Evolutionary conservation across 495 filamentous ascomycete species (phyloP).

Genomic region (Xylaria grammica): DNA sequence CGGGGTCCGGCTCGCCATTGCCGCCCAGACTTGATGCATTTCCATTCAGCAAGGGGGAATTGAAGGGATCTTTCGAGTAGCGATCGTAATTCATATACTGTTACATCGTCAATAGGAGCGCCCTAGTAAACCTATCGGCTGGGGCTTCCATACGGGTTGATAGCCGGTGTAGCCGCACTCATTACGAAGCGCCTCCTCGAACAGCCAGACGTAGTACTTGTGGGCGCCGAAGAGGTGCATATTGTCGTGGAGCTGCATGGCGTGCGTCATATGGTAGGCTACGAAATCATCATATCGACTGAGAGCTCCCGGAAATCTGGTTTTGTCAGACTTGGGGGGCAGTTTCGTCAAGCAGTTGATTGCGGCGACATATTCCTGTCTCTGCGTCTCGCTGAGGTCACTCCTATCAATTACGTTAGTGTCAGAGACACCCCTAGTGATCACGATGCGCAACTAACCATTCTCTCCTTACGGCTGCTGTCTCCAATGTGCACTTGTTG

Average conservation of each 20-base stretch:
- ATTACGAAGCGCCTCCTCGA: constrained; percentile 68
- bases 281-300: constrained; percentile 62
- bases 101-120: constrained; percentile 12
- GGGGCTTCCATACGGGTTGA: constrained; percentile 43
- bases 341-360: constrained; percentile 52
- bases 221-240: constrained; percentile 71
- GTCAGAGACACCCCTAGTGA: not conserved
- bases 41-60: constrained; percentile 48
- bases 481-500: constrained; percentile 55
- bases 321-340: constrained; percentile 46
- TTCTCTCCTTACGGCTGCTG: constrained; percentile 53
- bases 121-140: not conserved
- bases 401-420: constrained; percentile 42
- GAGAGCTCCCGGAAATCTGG: constrained; percentile 53
- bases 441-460: constrained; percentile 42
- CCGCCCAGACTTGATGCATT: constrained; percentile 48
- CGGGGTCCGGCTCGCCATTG: constrained; percentile 44
- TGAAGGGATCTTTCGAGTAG: constrained; percentile 41
- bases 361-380: constrained; percentile 53
- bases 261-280: constrained; percentile 51
- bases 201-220: constrained; percentile 67
- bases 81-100: constrained; percentile 55
- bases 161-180: constrained; percentile 72
- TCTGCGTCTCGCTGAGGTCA: constrained; percentile 37
- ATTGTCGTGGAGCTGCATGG: constrained; percentile 57